These are phyloP conservation scores for Davidsoniella virescens DNA, from an alignment of 2,329 filamentous ascomycete species.

Conservation along the genomic window DNA sequence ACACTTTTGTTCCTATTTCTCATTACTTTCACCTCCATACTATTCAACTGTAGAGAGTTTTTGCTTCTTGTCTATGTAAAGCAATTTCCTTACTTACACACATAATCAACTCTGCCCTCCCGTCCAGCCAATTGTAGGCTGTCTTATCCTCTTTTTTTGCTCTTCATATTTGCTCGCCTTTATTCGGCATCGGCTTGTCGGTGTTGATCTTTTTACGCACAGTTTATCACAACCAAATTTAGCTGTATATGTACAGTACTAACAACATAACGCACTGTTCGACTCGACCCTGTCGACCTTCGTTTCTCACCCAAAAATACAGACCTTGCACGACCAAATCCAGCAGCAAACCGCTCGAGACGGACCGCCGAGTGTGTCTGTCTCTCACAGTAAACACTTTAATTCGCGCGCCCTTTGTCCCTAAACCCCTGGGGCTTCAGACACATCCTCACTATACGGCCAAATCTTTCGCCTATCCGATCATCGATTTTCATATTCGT, in stretches of 20 bases:
- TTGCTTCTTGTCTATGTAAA: neutral
- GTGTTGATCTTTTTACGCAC: neutral
- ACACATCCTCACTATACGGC: neutral
- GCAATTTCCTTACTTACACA: neutral
- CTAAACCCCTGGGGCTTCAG: neutral
- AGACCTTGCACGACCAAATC: too few relatives aligned
- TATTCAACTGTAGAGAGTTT: neutral
- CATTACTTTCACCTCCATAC: neutral
- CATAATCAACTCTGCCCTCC: too few relatives aligned
- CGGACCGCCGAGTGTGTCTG: neutral
- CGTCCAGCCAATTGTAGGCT: too few relatives aligned
- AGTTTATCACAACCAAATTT: too few relatives aligned
- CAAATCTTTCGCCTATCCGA: neutral
- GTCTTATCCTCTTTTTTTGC: neutral
- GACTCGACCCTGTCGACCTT: conserved; percentile 2
- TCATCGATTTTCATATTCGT: neutral
- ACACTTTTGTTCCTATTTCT: neutral
- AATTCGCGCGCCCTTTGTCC: neutral
- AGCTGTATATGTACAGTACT: too few relatives aligned
- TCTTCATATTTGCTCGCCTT: neutral
- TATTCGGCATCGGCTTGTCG: neutral
- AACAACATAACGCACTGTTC: neutral
- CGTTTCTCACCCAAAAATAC: neutral
- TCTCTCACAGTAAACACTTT: neutral
- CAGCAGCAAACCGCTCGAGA: neutral